A percentile compares a stretch with the other conserved stretches of the same genome.
phyloP scores from a whole-genome alignment of 2,329 filamentous ascomycete species.

The Apiospora malaysiana region DNA sequence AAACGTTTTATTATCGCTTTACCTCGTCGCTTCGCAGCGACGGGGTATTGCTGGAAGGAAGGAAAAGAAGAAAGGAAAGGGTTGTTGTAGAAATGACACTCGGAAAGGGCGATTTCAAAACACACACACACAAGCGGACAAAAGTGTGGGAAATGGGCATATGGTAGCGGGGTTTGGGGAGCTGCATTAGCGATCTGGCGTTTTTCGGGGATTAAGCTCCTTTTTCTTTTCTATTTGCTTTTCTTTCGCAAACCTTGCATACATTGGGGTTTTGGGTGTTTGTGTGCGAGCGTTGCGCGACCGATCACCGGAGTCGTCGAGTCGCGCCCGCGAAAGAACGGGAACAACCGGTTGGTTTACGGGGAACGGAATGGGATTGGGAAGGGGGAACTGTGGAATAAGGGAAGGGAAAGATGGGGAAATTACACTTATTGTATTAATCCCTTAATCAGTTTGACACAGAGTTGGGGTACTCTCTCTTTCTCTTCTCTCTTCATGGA shows the following conservation, averaged over 20 bases:
- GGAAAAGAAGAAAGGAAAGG: not conserved
- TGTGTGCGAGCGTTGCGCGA: not conserved
- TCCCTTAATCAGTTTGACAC: slow-evolving; percentile 8
- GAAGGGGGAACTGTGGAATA: too few species aligned
- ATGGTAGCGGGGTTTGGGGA: not conserved
- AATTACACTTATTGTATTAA: slow-evolving; percentile 1
- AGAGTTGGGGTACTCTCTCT: slow-evolving; percentile 5
- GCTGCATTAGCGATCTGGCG: slow-evolving; percentile 16
- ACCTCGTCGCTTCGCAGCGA: not conserved
- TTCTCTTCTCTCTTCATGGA: not conserved
- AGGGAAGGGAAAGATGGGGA: not conserved
- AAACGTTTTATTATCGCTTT: slow-evolving; percentile 10
- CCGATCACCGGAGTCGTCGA: not conserved
- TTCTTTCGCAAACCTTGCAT: not conserved
- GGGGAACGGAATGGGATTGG: not conserved
- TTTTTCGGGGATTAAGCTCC: not conserved
- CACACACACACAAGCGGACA: not conserved
- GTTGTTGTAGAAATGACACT: not conserved
- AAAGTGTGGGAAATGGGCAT: slow-evolving; percentile 6
- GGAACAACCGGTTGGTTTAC: not conserved
- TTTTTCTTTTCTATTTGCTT: not conserved
- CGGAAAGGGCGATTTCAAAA: not conserved
- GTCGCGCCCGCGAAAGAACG: not conserved
- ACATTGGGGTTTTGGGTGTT: not conserved
- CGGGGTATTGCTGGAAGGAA: not conserved